Evolutionary conservation across 1,139 yeast species (phyloP).

Genomic region (Candida labiduridarum): DNA sequence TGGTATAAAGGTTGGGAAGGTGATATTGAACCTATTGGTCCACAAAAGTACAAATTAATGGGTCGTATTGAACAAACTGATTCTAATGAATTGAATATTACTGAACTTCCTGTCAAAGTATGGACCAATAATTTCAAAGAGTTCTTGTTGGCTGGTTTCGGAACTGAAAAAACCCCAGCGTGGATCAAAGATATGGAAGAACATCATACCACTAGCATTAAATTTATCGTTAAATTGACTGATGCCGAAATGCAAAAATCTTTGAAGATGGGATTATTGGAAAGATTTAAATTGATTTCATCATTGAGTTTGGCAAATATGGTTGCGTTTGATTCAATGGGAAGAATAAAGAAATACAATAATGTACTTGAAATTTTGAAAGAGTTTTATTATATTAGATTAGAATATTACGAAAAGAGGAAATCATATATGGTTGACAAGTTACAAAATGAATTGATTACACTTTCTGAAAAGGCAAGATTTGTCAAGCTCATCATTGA

Average conservation of each 20-base stretch:
- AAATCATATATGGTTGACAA: conserved; percentile 76
- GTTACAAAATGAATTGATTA: conserved; percentile 73
- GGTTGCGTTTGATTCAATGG: conserved; percentile 96
- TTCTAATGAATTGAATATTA: conserved; percentile 78
- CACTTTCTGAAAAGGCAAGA: conserved; percentile 80
- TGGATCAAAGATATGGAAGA: conserved; percentile 97
- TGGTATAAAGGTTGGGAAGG: conserved; percentile 99
- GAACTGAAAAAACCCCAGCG: conserved; percentile 67
- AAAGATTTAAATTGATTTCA: conserved; percentile 76
- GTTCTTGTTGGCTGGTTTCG: conserved; percentile 74
- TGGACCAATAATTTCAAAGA: conserved; percentile 95
- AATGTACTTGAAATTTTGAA: conserved; percentile 73
- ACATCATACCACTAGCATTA: conserved; percentile 82
- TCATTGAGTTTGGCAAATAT: conserved; percentile 76
- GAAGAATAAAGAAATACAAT: conserved; percentile 83
- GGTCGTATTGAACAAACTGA: conserved; percentile 86
- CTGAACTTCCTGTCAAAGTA: conserved; percentile 89
- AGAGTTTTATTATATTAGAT: conserved; percentile 83
- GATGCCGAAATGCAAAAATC: conserved; percentile 85
- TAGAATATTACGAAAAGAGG: conserved; percentile 88
- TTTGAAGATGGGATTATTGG: conserved; percentile 71
- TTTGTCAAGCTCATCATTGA: conserved; percentile 91
- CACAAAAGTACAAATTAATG: conserved; percentile 69
- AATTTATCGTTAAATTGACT: conserved; percentile 73
- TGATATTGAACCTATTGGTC: conserved; percentile 60